Evolutionary conservation across 2,329 filamentous ascomycete genomes (phyloP), one percentile per base, ranked within the genome.

Genomic region (Exutisphaerella laricina): DNA sequence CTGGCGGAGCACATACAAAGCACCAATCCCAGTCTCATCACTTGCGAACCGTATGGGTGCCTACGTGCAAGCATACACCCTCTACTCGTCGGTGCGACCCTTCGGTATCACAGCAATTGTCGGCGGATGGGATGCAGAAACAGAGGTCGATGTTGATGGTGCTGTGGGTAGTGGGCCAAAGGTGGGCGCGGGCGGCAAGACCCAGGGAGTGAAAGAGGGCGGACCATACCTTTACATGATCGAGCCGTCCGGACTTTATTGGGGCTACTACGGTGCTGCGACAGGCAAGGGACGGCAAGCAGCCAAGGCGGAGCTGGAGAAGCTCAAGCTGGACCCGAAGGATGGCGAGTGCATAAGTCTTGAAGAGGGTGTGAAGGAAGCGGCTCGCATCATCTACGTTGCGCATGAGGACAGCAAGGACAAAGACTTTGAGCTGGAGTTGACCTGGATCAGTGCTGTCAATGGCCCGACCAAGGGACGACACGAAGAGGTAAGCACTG

Each of bases 331-430:
- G 45, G 59, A 61, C 32, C 60, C 63, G 2, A 61, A 58, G 45
- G 75, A 80, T 41, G 82, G 82, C 8, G 84, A 80, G 42, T 83
- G 77, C 37, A 77, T 97, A 41, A 85, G 83, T 49, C 73, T 98
- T 46, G 74, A 84, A 62, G 82, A 97, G 62, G 92, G 84, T 38
- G 87, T 98, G 61, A 96, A 94, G 75, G 86, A 97, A 74, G 92
- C 92, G 23, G 92, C 92, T 43, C 77, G 88, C 49, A 98, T 98
- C 69, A 97, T 98, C 69, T 94, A 96, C 66, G 80, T 95, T 48
- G 89, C 90, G 36, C 92, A 98, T 65, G 92, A 97, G 67, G 92
- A 98, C 68, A 97, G 90, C 76, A 97, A 97, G 74, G 92, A 97
- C 71, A 98, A 98, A 76, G 92, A 97, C 54, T 98, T 97, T 62